These are phyloP conservation scores for Talaromyces sp. DNA, from an alignment of 2,329 filamentous ascomycete species.

Conservation along the genomic window DNA sequence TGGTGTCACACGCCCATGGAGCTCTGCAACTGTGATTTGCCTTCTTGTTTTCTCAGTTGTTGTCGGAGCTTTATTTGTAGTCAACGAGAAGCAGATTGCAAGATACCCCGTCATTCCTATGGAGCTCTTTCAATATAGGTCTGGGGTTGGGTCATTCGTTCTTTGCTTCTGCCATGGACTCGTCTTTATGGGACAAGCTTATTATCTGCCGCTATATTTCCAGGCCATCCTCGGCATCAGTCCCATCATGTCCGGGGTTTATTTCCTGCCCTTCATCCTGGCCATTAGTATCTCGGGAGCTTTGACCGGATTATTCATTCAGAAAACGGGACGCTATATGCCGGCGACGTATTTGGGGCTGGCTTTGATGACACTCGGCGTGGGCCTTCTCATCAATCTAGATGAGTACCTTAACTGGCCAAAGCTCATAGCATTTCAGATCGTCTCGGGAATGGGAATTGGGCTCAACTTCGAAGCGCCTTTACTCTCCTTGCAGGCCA, in stretches of 20 bases:
- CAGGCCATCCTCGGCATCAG: constrained; percentile 60
- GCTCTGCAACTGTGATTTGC: constrained; percentile 64
- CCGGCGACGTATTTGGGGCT: constrained; percentile 52
- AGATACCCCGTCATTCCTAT: constrained; percentile 67
- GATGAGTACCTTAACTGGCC: constrained; percentile 41
- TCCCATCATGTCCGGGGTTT: constrained; percentile 62
- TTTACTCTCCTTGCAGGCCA: constrained; percentile 52
- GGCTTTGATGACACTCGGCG: constrained; percentile 52
- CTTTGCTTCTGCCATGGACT: constrained; percentile 63
- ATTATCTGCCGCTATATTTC: constrained; percentile 73
- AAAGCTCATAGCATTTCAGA: constrained; percentile 38
- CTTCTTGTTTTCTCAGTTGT: constrained; percentile 64
- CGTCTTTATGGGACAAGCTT: constrained; percentile 64
- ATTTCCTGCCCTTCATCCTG: constrained; percentile 60
- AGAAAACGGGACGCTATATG: constrained; percentile 59
- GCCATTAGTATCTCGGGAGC: constrained; percentile 56
- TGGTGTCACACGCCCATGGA: constrained; percentile 66
- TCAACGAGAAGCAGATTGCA: constrained; percentile 65
- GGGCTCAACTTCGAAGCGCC: constrained; percentile 52
- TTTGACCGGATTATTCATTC: constrained; percentile 58
- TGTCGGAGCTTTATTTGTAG: constrained; percentile 56
- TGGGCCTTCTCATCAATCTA: constrained; percentile 53
- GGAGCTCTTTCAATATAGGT: constrained; percentile 56
- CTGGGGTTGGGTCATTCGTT: constrained; percentile 56
- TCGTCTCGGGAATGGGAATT: constrained; percentile 49